Evolutionary conservation across 2,329 filamentous ascomycete species (phyloP), one percentile per base, ranked within the genome.

Genomic region (Aspergillus japonicus): DNA sequence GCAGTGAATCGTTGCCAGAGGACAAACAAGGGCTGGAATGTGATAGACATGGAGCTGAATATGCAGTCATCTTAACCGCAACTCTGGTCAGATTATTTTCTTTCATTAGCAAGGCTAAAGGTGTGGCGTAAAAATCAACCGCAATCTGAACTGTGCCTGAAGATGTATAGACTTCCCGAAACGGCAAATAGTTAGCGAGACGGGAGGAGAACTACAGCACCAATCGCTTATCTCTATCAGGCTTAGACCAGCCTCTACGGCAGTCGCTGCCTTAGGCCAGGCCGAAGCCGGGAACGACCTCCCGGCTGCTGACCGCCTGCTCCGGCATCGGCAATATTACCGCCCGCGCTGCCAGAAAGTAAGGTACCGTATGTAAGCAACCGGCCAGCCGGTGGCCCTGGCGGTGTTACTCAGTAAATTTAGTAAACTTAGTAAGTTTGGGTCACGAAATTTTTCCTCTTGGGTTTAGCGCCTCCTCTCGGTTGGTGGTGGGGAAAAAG

Each of bases 381-480:
- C 54, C 56, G 50, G 55, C 54, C 19, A 26, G 16, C 26, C 31
- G 33, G 59, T 35, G 42, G 52, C 56, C 50, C 54, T 58, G 50
- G 58, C 47, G 44, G 56, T 44, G 16, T 35, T 35, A 29, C 7
- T 29, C 26, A 29, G 26, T 29, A 10, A 29, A 29, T 29, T 29
- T 29, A 29, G 26, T 29, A 29, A 29, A 29, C 26, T 29, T 29
- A 29, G 26, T 29, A 10, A 29, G 0, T 2, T 10, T 29, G 26
- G 58, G 42, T 56, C 54, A 48, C 52, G 19, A 50, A 58, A 55
- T 62, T 58, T 57, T 62, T 7, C 39, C 6, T 5, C 57, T 57
- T 56, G 56, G 55, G 60, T 65, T 64, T 62, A 67, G 63, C 60
- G 62, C 60, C 31, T 44, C 50, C 33, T 59, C 14, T 60, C 42